Percentiles rank a stretch among this genome's conserved stretches.
phyloP scores from a whole-genome alignment of 2,329 filamentous ascomycete genomes.

The Ambrosiella cleistominuta region DNA sequence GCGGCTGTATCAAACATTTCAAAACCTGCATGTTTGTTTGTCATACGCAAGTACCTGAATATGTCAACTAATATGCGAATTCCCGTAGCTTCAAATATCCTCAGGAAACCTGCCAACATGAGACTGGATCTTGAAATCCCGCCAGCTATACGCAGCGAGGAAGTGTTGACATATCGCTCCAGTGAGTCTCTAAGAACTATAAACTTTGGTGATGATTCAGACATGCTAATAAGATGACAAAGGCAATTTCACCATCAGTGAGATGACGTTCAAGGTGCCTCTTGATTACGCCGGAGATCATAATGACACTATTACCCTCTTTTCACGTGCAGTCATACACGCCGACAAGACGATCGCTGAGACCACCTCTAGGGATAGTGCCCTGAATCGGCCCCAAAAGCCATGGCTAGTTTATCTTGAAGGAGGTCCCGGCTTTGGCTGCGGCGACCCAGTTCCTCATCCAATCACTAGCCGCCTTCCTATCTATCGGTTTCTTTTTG shows the following conservation, averaged over 20 bases:
- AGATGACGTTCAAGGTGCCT: constrained; percentile 76
- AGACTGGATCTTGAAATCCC: constrained; percentile 6
- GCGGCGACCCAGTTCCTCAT: constrained; percentile 55
- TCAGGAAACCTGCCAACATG: neutral
- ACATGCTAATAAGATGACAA: neutral
- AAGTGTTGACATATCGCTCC: constrained; percentile 9
- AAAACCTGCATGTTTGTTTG: neutral
- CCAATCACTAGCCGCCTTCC: constrained; percentile 54
- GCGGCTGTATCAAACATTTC: neutral
- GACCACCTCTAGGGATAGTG: constrained; percentile 21
- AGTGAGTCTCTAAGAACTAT: neutral
- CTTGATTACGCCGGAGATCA: constrained; percentile 48
- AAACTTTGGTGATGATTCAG: neutral
- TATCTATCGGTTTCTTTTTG: constrained; percentile 68
- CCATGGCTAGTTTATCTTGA: constrained; percentile 59
- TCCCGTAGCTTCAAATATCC: neutral
- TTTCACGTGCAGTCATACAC: constrained; percentile 56
- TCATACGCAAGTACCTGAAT: neutral
- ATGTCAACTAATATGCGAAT: neutral
- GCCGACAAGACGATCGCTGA: constrained; percentile 43
- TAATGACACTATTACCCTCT: constrained; percentile 47
- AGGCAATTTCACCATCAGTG: constrained; percentile 62
- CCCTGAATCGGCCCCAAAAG: constrained; percentile 23
- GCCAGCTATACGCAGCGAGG: constrained; percentile 1
- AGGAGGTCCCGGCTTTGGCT: constrained; percentile 71